Conservation (phyloP, 2,329 filamentous ascomycete genomes). For the Diplodia corticola region DNA sequence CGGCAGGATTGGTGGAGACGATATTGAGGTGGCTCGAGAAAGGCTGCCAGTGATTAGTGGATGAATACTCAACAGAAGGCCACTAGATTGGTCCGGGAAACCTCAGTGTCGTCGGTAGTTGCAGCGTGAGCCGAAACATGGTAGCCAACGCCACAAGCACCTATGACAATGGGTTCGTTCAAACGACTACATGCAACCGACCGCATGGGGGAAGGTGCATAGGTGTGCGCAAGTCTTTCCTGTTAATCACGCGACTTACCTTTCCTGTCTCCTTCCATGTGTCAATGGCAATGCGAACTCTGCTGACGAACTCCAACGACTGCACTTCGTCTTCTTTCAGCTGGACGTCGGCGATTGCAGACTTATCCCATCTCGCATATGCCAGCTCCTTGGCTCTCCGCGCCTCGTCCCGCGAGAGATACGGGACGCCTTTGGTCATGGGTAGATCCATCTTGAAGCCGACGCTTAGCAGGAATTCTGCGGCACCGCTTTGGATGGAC, state of each 20-base stretch:
- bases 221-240: neutral
- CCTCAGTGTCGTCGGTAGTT: neutral
- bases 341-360: conserved; percentile 47
- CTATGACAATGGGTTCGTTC: neutral
- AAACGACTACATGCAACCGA: neutral
- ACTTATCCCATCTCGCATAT: conserved; percentile 45
- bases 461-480: conserved; percentile 61
- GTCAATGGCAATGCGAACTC: conserved; percentile 48
- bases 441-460: conserved; percentile 60
- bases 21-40: conserved; percentile 29
- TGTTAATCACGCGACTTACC: conserved; percentile 23
- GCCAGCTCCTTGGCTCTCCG: conserved; percentile 48
- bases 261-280: conserved; percentile 46
- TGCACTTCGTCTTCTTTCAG: conserved; percentile 55
- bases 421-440: conserved; percentile 60
- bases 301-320: conserved; percentile 53
- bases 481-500: conserved; percentile 59
- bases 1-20: conserved; percentile 33
- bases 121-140: neutral
- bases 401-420: conserved; percentile 63
- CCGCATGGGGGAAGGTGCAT: neutral
- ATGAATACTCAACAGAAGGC: neutral
- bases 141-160: neutral
- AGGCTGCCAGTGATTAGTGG: conserved; percentile 43
- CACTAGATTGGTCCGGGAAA: neutral